Percentiles rank a stretch among this genome's conserved stretches.
These are phyloP conservation scores for Ophiocordyceps sinensis DNA, from an alignment of 2,329 filamentous ascomycete genomes.

Conservation along the genomic window DNA sequence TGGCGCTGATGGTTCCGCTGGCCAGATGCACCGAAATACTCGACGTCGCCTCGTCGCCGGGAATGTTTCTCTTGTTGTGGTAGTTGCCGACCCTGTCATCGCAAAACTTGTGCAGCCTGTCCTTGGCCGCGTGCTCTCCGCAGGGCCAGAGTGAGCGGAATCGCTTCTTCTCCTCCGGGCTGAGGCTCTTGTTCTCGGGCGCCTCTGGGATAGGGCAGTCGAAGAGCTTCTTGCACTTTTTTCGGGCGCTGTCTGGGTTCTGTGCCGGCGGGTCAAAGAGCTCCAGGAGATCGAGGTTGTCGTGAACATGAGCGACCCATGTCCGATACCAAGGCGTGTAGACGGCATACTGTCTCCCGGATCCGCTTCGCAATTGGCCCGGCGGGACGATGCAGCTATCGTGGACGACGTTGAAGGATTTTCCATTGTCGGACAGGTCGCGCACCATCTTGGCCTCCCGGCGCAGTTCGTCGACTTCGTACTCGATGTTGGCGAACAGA, in stretches of 20 bases:
- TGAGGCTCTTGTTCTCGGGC: slow-evolving; percentile 48
- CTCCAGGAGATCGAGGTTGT: slow-evolving; percentile 52
- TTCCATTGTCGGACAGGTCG: slow-evolving; percentile 43
- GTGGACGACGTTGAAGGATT: slow-evolving; percentile 58
- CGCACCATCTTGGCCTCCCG: slow-evolving; percentile 56
- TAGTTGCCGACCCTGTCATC: slow-evolving; percentile 49
- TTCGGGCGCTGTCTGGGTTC: slow-evolving; percentile 18
- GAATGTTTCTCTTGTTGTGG: slow-evolving; percentile 49
- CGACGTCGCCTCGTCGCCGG: slow-evolving; percentile 47
- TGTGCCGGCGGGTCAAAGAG: slow-evolving; percentile 34
- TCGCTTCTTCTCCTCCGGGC: slow-evolving; percentile 40
- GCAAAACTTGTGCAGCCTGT: slow-evolving; percentile 52
- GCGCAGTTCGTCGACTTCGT: slow-evolving; percentile 80
- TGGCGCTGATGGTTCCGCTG: slow-evolving; percentile 50
- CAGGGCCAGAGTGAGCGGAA: slow-evolving; percentile 53
- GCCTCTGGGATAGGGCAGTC: slow-evolving; percentile 42
- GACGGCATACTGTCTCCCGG: slow-evolving; percentile 68
- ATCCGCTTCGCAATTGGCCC: slow-evolving; percentile 48
- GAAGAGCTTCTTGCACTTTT: slow-evolving; percentile 43
- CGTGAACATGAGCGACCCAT: slow-evolving; percentile 62
- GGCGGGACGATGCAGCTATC: slow-evolving; percentile 76
- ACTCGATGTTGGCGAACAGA: slow-evolving; percentile 73
- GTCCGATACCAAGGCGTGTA: slow-evolving; percentile 70
- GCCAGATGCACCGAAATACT: slow-evolving; percentile 58
- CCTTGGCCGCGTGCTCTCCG: slow-evolving; percentile 57